Evolutionary conservation across 2,329 filamentous ascomycete species (phyloP).

Genomic region (Colletotrichum neosansevieriae): DNA sequence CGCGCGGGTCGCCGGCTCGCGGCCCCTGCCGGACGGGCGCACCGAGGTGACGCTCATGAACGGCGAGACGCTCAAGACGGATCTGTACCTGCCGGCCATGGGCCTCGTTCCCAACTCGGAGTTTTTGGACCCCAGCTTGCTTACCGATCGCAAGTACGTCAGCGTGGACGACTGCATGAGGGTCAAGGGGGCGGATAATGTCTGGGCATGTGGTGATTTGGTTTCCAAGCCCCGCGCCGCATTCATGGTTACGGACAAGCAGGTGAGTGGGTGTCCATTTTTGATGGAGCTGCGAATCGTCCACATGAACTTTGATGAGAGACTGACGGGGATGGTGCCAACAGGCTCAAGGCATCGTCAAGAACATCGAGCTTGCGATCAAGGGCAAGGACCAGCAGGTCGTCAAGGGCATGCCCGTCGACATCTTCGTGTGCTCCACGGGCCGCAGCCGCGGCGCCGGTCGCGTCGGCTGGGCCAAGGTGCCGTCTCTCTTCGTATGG

Average conservation of each 20-base stretch:
- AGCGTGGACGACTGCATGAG: constrained; percentile 64
- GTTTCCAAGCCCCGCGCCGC: constrained; percentile 65
- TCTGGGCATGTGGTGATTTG: constrained; percentile 68
- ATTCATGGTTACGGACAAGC: constrained; percentile 71
- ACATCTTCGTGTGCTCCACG: constrained; percentile 61
- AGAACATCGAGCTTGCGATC: constrained; percentile 64
- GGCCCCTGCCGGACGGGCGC: constrained; percentile 55
- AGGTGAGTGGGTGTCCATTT: constrained; percentile 48
- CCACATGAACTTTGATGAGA: not conserved
- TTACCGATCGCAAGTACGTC: constrained; percentile 59
- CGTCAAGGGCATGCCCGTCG: constrained; percentile 62
- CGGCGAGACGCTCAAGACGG: constrained; percentile 62
- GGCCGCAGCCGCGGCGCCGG: constrained; percentile 65
- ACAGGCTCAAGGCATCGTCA: constrained; percentile 63
- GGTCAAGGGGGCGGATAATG: constrained; percentile 57
- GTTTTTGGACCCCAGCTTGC: constrained; percentile 59
- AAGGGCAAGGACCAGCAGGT: constrained; percentile 56
- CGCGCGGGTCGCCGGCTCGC: constrained; percentile 54
- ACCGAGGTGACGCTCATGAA: constrained; percentile 61
- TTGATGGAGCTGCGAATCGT: constrained; percentile 30
- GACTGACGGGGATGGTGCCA: constrained; percentile 6
- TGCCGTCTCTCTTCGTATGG: constrained; percentile 66
- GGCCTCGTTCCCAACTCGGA: constrained; percentile 68
- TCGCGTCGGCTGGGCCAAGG: constrained; percentile 58
- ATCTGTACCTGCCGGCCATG: constrained; percentile 68